Conservation (phyloP, 2,329 filamentous ascomycete species). For the Ophiostoma angusticollis region DNA sequence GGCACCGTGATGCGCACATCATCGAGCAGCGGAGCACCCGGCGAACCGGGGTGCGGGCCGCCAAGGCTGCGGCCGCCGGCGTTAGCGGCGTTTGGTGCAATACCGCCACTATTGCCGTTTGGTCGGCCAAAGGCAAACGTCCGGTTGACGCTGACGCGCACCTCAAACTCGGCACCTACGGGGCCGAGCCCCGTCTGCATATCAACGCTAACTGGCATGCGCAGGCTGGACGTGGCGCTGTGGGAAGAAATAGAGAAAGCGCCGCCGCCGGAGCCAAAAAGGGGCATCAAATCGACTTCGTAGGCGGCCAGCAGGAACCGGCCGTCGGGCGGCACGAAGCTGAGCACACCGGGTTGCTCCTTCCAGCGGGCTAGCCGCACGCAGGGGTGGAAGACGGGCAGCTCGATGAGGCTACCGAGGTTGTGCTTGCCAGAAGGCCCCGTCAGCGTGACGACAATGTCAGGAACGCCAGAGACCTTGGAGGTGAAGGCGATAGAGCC, state of each 20-base stretch:
- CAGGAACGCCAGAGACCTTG: constrained; percentile 88
- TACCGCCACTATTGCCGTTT: constrained; percentile 3
- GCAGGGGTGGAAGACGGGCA: constrained; percentile 93
- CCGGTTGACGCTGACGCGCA: constrained; percentile 59
- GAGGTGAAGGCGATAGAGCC: constrained; percentile 91
- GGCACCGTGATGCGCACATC: constrained; percentile 69
- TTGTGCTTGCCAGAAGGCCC: constrained; percentile 71
- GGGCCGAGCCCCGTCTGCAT: constrained; percentile 68
- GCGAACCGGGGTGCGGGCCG: constrained; percentile 38
- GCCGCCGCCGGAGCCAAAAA: constrained; percentile 43
- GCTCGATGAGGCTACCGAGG: constrained; percentile 60
- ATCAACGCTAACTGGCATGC: constrained; percentile 70
- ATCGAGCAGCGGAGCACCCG: constrained; percentile 52
- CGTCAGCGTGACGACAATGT: constrained; percentile 69
- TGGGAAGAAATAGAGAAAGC: constrained; percentile 16
- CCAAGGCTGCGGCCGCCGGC: constrained; percentile 22
- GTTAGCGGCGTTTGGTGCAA: constrained; percentile 1
- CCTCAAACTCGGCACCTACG: constrained; percentile 75
- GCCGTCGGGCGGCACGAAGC: constrained; percentile 90
- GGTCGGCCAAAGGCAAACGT: constrained; percentile 33
- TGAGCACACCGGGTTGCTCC: constrained; percentile 79
- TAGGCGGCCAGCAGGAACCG: constrained; percentile 89
- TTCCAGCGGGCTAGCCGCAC: constrained; percentile 84
- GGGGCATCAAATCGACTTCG: constrained; percentile 74
- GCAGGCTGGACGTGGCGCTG: constrained; percentile 42